Conservation (phyloP, 495 filamentous ascomycete species). For the Penicillium malachiteum region DNA sequence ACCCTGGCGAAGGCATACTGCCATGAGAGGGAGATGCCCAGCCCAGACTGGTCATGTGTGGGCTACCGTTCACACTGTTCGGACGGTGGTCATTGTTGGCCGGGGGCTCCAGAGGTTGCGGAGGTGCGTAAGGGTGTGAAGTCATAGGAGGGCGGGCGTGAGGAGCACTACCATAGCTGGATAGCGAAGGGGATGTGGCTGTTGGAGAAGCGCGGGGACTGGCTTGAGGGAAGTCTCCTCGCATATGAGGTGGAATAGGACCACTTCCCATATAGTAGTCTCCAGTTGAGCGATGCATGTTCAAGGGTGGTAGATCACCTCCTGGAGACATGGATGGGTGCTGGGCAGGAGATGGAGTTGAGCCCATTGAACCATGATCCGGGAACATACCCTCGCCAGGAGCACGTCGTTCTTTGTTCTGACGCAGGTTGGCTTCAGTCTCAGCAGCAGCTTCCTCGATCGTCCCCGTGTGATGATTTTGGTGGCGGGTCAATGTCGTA, state of each 20-base stretch:
- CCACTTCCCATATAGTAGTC: slow-evolving; percentile 69
- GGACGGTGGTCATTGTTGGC: slow-evolving; percentile 70
- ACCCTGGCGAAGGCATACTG: slow-evolving; percentile 63
- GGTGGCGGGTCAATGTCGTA: slow-evolving; percentile 91
- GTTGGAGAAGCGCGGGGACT: slow-evolving; percentile 70
- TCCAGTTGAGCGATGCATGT: slow-evolving; percentile 64
- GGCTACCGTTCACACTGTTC: slow-evolving; percentile 66
- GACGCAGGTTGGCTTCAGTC: slow-evolving; percentile 75
- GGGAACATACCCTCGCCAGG: slow-evolving; percentile 80
- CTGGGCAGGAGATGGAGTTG: slow-evolving; percentile 83
- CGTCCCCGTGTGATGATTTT: slow-evolving; percentile 93
- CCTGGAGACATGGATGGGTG: slow-evolving; percentile 76
- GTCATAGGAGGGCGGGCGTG: slow-evolving; percentile 65
- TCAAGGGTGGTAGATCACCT: slow-evolving; percentile 70
- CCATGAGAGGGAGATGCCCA: slow-evolving; percentile 73
- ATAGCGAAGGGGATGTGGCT: slow-evolving; percentile 58
- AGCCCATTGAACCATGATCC: slow-evolving; percentile 75
- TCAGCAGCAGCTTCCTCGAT: slow-evolving; percentile 90
- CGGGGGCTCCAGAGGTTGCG: slow-evolving; percentile 84
- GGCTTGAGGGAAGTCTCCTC: slow-evolving; percentile 71
- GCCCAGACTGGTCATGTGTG: slow-evolving; percentile 68
- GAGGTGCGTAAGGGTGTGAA: slow-evolving; percentile 86
- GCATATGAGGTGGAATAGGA: slow-evolving; percentile 79
- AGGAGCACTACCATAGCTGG: slow-evolving; percentile 54
- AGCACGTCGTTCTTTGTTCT: slow-evolving; percentile 54